These are phyloP conservation scores for Mycogone perniciosa DNA, from an alignment of 2,329 filamentous ascomycete genomes.

Conservation along the genomic window DNA sequence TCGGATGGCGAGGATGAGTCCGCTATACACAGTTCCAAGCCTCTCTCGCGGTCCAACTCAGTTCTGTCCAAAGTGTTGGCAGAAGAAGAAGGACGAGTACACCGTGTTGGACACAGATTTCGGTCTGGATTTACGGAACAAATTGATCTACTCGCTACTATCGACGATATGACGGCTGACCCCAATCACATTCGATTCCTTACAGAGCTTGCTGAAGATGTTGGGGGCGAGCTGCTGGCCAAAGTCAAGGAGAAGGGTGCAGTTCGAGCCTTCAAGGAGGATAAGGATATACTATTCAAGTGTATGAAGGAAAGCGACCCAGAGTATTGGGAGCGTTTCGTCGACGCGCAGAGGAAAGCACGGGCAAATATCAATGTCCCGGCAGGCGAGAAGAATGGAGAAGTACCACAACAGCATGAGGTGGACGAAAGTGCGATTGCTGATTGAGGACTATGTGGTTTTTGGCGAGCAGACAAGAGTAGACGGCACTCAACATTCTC, in stretches of 20 bases:
- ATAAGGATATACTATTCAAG: conserved; percentile 44
- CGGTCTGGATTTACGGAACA: conserved; percentile 48
- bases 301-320: conserved; percentile 55
- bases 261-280: conserved; percentile 54
- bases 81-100: conserved; percentile 51
- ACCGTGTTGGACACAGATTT: conserved; percentile 52
- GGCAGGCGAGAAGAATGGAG: conserved; percentile 20
- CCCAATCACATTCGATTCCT: conserved; percentile 48
- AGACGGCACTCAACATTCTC: too few species aligned
- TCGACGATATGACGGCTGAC: conserved; percentile 45
- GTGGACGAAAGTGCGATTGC: conserved; percentile 37
- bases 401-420: conserved; percentile 9
- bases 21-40: conserved; percentile 34
- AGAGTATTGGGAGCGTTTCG: conserved; percentile 57
- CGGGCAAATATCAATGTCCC: conserved; percentile 42
- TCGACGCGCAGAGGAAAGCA: conserved; percentile 55
- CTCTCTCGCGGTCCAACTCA: conserved; percentile 47
- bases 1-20: conserved; percentile 47
- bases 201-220: conserved; percentile 55
- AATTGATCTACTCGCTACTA: conserved; percentile 41
- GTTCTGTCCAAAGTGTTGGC: conserved; percentile 47
- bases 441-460: conserved; percentile 24
- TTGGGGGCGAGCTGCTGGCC: conserved; percentile 54
- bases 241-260: conserved; percentile 53
- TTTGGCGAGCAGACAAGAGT: background rate